A percentile compares a stretch with the other conserved stretches of the same genome.
phyloP scores from a whole-genome alignment of 2,329 filamentous ascomycete species.

The Neoascochyta sp. region DNA sequence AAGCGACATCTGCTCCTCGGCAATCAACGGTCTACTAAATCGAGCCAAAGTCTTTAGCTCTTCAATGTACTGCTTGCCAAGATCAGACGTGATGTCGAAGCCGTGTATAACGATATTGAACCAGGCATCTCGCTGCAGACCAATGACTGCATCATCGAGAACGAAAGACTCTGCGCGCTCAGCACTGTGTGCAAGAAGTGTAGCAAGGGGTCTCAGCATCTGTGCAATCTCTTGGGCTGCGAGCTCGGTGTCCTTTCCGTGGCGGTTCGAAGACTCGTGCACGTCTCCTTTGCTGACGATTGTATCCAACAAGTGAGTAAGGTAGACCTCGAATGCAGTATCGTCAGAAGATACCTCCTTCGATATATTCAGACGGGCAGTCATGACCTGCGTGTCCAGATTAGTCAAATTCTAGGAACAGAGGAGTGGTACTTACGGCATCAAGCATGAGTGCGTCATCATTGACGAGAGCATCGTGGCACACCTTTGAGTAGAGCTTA shows the following conservation, averaged over 20 bases:
- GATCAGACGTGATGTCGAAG: slow-evolving; percentile 70
- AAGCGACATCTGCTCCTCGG: slow-evolving; percentile 83
- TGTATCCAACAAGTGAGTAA: slow-evolving; percentile 76
- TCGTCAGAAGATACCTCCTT: slow-evolving; percentile 64
- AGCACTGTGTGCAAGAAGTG: slow-evolving; percentile 63
- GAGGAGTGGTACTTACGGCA: slow-evolving; percentile 58
- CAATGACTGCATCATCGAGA: slow-evolving; percentile 52
- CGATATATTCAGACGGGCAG: slow-evolving; percentile 76
- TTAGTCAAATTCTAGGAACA: background rate
- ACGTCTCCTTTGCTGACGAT: slow-evolving; percentile 89
- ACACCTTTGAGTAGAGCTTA: slow-evolving; percentile 74
- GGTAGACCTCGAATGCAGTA: slow-evolving; percentile 75
- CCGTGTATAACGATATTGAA: slow-evolving; percentile 97
- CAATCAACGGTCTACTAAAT: slow-evolving; percentile 80
- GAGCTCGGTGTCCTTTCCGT: slow-evolving; percentile 74
- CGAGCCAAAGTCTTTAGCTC: slow-evolving; percentile 82
- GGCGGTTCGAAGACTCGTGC: slow-evolving; percentile 65
- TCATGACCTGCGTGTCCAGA: slow-evolving; percentile 57
- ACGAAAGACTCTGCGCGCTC: slow-evolving; percentile 58
- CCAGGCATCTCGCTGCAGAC: slow-evolving; percentile 85
- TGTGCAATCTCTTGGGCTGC: slow-evolving; percentile 85
- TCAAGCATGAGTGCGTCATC: slow-evolving; percentile 64
- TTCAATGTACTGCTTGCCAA: slow-evolving; percentile 67
- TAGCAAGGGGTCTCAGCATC: slow-evolving; percentile 79
- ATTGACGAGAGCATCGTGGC: slow-evolving; percentile 67